Evolutionary conservation across 495 filamentous ascomycete genomes (phyloP), one percentile per base, ranked within the genome.

Genomic region (Aspergillus indologenus): DNA sequence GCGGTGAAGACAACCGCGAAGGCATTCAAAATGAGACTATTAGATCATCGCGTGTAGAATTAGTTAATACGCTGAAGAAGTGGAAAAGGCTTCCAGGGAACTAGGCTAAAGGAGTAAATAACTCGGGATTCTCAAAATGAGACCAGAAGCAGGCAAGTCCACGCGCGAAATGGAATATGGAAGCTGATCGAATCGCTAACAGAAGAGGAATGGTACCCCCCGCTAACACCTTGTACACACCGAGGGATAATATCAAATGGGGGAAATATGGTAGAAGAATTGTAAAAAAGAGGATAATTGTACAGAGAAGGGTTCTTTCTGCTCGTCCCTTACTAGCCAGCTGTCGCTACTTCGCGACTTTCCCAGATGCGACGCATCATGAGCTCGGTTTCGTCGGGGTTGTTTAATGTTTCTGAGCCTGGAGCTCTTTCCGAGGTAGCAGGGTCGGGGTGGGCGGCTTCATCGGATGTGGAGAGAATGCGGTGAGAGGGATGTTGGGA

Each of bases 321-420:
- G 34, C 2, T 40, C 6, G 2, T 40, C 26, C 9, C 26, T 29
- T 54, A 54, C 61, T 56, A 79, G 40, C 72, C 68, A 17, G 71
- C 72, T 18, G 65, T 67, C 6, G 76, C 74, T 2, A 77, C 74
- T 54, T 78, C 75, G 44, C 77, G 75, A 59, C 72, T 78, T 31
- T 79, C 74, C 77, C 77, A 79, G 64, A 79, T 76, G 42, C 77
- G 75, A 49, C 77, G 77, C 44, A 79, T 66, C 73, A 79, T 72
- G 68, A 79, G 66, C 40, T 74, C 75, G 14, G 59, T 53, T 53
- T 75, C 73, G 45, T 61, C 66, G 5, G 69, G 57, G 11, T 61
- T 54, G 8, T 61, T 54, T 22, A 63, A 60, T 17, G 57, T 47
- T 17, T 57, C 65, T 11, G 34, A 8, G 21, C 70, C 73, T 1